Conservation (phyloP, 2,329 filamentous ascomycete genomes). For the Phaeosphaeriaceae sp. region DNA sequence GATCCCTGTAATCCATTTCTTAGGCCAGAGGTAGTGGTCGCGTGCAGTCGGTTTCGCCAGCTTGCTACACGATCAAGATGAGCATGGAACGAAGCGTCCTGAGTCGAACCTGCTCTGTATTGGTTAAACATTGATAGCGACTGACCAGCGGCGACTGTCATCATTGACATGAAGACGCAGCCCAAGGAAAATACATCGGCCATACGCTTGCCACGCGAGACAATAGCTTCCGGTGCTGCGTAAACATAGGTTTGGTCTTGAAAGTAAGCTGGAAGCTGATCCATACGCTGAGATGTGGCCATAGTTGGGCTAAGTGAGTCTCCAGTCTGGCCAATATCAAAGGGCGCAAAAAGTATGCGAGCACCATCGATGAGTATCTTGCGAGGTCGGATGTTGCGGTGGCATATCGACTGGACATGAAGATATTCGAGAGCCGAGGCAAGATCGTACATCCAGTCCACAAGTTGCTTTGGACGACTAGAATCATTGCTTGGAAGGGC, state of each 20-base stretch:
- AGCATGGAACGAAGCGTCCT: constrained; percentile 48
- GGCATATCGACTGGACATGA: constrained; percentile 45
- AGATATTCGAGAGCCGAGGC: constrained; percentile 48
- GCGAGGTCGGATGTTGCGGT: constrained; percentile 46
- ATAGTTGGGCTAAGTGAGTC: constrained; percentile 38
- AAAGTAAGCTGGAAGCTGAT: constrained; percentile 40
- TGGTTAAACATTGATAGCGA: constrained; percentile 42
- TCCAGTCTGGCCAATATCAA: constrained; percentile 42
- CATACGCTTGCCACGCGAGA: constrained; percentile 44
- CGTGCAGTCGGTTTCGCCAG: constrained; percentile 42
- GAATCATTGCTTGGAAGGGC: constrained; percentile 36
- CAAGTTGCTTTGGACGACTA: constrained; percentile 40
- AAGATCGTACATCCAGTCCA: constrained; percentile 51
- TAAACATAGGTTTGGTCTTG: constrained; percentile 47
- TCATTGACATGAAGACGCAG: constrained; percentile 49
- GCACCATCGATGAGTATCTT: constrained; percentile 49
- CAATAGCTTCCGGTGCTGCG: constrained; percentile 47
- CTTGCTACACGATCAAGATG: constrained; percentile 46
- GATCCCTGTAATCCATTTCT: constrained; percentile 37
- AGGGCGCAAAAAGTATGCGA: constrained; percentile 44
- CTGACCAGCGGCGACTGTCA: constrained; percentile 47
- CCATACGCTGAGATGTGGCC: constrained; percentile 34
- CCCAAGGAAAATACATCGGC: constrained; percentile 50
- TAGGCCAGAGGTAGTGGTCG: constrained; percentile 38
- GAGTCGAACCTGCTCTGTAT: constrained; percentile 42